These are phyloP conservation scores for Naganishia friedmannii DNA, from an alignment of 768 basidiomycete genomes.

Conservation along the genomic window DNA sequence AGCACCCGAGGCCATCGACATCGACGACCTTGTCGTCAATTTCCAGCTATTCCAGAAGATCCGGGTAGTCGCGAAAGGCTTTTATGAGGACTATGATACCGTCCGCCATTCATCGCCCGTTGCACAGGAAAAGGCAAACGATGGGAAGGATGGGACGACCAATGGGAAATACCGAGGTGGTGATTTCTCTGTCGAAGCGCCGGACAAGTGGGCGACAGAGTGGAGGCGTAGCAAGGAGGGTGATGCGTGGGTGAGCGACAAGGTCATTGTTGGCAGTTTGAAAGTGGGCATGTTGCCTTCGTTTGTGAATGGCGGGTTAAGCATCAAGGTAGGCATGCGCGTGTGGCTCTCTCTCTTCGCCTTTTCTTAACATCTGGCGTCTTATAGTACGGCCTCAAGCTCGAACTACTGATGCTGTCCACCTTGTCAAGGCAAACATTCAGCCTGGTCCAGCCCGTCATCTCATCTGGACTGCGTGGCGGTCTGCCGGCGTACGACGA, in stretches of 20 bases:
- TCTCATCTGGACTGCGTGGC: conserved; percentile 9
- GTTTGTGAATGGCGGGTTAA: conserved; percentile 18
- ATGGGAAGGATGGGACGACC: no score
- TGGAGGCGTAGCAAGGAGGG: background rate
- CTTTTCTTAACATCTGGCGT: background rate
- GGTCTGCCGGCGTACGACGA: conserved; percentile 10
- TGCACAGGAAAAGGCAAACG: background rate
- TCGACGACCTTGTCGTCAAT: conserved; percentile 1
- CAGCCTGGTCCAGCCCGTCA: conserved; percentile 11
- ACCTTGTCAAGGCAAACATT: background rate
- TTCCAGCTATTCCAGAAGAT: conserved; percentile 15
- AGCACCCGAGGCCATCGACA: background rate
- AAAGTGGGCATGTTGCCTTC: conserved; percentile 20
- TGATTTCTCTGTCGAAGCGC: background rate
- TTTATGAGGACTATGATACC: conserved; percentile 1
- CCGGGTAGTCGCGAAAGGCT: conserved; percentile 9
- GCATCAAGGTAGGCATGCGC: background rate
- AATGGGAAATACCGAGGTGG: background rate
- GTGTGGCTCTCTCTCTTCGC: background rate
- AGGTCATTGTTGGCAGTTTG: background rate
- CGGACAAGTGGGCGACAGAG: background rate
- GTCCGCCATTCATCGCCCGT: conserved; percentile 1
- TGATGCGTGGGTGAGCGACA: background rate
- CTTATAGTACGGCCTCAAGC: conserved; percentile 11
- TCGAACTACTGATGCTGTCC: background rate